Evolutionary conservation across 805 yeast genomes (phyloP), one percentile per base, ranked within the genome.

Genomic region (Komagataella populi): DNA sequence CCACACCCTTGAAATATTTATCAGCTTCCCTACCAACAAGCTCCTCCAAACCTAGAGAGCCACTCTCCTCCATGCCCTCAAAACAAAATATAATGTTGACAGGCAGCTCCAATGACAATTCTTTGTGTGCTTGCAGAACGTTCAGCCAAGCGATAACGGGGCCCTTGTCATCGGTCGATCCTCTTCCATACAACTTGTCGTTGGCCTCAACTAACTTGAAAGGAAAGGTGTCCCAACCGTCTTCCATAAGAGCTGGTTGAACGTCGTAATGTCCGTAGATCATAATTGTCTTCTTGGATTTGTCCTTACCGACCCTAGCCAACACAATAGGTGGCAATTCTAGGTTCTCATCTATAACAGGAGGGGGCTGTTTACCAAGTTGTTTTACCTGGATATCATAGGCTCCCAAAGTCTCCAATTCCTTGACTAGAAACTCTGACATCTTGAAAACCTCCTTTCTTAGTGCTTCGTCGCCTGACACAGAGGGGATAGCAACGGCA

Each of bases 31-130:
- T 68, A 49, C 81, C 83, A 61, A 93, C 84, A 61, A 93, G 77
- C 43, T 72, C 81, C 59, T 91, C 99, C 57, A 93, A 77, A 43
- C 98, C 98, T 49, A 87, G 69, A 39, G 96, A 88, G 22, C 99
- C 99, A 56, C 90, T 82, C 71, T 93, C 99, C 71, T 93, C 99
- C 99, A 93, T 93, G 55, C 99, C 98, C 71, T 93, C 99, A 62
- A 93, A 93, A 69, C 96, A 88, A 65, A 86, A 84, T 49, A 89
- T 78, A 60, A 93, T 70, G 71, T 93, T 93, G 55, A 93, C 97
- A 17, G 99, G 99, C 53, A 93, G 75, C 56, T 90, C 96, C 62
- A 87, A 63, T 18, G 87, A 89, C 52, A 87, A 77, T 58, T 81
- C 85, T 52, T 76, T 81, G 70, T 93, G 97, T 14, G 99, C 97